Evolutionary conservation across 192 early-diverging fungal genomes (phyloP).

Genomic region (Coemansia sp.): DNA sequence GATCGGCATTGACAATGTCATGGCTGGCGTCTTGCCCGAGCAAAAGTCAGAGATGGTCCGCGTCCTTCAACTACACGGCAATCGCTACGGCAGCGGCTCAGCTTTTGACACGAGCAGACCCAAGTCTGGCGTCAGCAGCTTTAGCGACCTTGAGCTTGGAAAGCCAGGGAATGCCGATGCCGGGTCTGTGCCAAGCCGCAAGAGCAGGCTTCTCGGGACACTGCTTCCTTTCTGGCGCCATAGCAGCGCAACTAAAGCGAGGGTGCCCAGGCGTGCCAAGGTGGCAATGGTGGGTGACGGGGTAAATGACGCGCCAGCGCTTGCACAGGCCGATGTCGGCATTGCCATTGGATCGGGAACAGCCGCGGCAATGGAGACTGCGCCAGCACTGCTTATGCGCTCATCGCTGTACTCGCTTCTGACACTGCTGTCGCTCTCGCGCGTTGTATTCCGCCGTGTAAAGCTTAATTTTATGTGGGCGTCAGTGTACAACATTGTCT

Average conservation of each 20-base stretch:
- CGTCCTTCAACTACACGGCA: slow-evolving; percentile 61
- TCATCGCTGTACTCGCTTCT: slow-evolving; percentile 75
- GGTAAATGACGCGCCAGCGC: slow-evolving; percentile 91
- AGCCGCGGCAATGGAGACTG: slow-evolving; percentile 87
- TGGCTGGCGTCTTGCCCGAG: slow-evolving; percentile 85
- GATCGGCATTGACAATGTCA: slow-evolving; percentile 83
- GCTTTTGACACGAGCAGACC: neutral
- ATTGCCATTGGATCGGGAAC: slow-evolving; percentile 89
- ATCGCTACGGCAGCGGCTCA: neutral
- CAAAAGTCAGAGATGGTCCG: slow-evolving; percentile 82
- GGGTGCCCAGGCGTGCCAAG: slow-evolving; percentile 37
- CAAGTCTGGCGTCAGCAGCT: neutral
- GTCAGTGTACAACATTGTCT: slow-evolving; percentile 80
- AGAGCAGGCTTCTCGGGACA: neutral
- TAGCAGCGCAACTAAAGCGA: neutral
- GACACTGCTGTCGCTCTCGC: slow-evolving; percentile 75
- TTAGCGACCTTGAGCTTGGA: slow-evolving; percentile 1
- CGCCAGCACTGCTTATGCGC: slow-evolving; percentile 79
- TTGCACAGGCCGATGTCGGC: slow-evolving; percentile 87
- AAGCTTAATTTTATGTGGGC: slow-evolving; percentile 89
- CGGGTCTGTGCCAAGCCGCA: neutral
- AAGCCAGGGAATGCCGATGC: neutral
- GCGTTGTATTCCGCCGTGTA: slow-evolving; percentile 74
- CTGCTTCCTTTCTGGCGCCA: neutral
- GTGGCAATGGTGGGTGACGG: slow-evolving; percentile 96